Evolutionary conservation across 1,284 basidiomycete species (phyloP), one percentile per base, ranked within the genome.

Genomic region (Pseudozyma tsukubaensis): DNA sequence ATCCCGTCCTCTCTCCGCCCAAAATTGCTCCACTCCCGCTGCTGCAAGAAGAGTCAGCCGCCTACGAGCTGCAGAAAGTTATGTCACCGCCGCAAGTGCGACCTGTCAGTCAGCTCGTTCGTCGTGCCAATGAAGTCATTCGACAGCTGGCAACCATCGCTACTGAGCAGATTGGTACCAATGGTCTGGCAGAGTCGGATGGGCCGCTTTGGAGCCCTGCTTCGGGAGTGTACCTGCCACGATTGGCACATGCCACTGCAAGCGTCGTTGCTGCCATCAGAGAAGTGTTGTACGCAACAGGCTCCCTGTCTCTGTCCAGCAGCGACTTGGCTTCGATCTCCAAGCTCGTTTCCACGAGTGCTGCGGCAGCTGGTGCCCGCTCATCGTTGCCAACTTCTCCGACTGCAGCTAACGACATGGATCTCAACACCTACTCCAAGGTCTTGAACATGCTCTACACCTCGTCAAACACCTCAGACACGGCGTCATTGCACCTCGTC

Each of bases 201-300:
- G 49, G 45, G 1, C 47, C 66, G 21, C 34, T 55, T 13, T 52
- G 60, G 52, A 61, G 58, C 10, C 43, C 50, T 8, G 21, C 37
- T 16, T 48, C 45, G 13, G 62, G 66, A 3, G 44, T 51, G 36
- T 64, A 77, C 43, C 39, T 67, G 18, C 67, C 75, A 1, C 61
- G 75, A 36, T 44, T 80, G 43, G 69, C 59, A 2, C 8, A 54
- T 6, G 72, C 73, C 4, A 72, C 75, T 8, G 47, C 58, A 16
- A 49, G 55, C 32, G 78, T 79, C 18, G 72, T 80, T 0, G 51
- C 58, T 2, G 59, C 72, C 14, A 61, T 79, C 39, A 63, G 78
- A 3, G 67, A 72, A 16, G 55, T 81, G 16, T 61, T 81, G 1
- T 79, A 76, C 53, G 61, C 77, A 10, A 62, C 76, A 11, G 77